Conservation (phyloP, 352 stramenopile genomes). For the Aphanomyces stellatus region DNA sequence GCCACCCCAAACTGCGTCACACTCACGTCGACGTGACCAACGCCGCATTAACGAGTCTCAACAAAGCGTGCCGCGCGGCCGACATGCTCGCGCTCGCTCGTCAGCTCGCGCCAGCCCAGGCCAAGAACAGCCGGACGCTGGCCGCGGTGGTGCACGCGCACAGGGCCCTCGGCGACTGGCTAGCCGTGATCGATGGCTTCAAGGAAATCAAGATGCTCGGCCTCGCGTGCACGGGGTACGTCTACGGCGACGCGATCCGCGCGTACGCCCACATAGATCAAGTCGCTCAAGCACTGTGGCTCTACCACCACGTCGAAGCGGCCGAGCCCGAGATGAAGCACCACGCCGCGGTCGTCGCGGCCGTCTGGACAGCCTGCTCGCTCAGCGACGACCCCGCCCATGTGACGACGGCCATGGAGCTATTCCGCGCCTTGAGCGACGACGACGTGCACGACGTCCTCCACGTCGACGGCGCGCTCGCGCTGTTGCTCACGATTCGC, state of each 20-base stretch:
- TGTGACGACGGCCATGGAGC: neutral
- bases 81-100: too few relatives aligned
- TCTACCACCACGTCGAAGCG: neutral
- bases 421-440: neutral
- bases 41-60: too few relatives aligned
- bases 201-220: conserved; percentile 1
- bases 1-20: too few relatives aligned
- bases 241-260: conserved; percentile 1
- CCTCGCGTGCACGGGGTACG: conserved; percentile 2
- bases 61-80: too few relatives aligned
- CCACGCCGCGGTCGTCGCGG: neutral
- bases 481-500: neutral
- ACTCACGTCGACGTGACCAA: too few relatives aligned
- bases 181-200: conserved; percentile 4
- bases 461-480: neutral
- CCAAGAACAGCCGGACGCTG: conserved; percentile 1
- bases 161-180: neutral
- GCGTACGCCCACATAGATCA: conserved; percentile 2
- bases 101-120: too few relatives aligned
- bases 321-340: neutral
- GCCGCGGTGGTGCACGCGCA: neutral
- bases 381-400: neutral
- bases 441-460: neutral
- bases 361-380: neutral
- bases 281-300: neutral